Conservation (phyloP, 1,284 basidiomycete species). For the Ceratobasidium sp. region DNA sequence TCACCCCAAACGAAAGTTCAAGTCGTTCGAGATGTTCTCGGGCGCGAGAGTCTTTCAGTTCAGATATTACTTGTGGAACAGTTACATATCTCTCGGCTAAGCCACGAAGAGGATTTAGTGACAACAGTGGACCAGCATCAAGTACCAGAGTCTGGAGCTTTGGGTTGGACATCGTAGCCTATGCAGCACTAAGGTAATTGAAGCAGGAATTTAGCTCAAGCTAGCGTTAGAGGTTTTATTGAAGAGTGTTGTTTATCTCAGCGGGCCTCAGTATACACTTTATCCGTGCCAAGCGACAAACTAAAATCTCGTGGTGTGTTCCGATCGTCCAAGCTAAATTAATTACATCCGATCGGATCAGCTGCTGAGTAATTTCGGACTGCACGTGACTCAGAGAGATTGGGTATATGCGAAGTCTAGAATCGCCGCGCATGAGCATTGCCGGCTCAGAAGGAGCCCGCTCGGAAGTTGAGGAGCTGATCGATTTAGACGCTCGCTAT, state of each 20-base stretch:
- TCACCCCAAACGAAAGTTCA: slow-evolving; percentile 79
- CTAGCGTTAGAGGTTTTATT: not conserved
- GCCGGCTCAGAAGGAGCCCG: no score
- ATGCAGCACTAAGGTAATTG: not conserved
- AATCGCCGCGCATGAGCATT: no score
- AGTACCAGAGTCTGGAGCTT: slow-evolving; percentile 83
- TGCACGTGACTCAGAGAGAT: not conserved
- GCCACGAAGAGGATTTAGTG: slow-evolving; percentile 86
- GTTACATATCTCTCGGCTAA: slow-evolving; percentile 87
- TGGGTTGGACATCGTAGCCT: slow-evolving; percentile 47
- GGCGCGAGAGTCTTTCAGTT: slow-evolving; percentile 89
- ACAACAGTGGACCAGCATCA: slow-evolving; percentile 92
- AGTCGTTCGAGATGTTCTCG: slow-evolving; percentile 87
- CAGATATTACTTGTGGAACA: slow-evolving; percentile 89
- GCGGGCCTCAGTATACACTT: not conserved
- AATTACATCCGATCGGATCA: slow-evolving; percentile 43
- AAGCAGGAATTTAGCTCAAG: not conserved
- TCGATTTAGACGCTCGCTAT: not conserved
- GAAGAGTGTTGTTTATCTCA: not conserved
- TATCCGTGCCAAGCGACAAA: not conserved
- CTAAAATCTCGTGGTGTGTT: not conserved
- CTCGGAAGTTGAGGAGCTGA: no score
- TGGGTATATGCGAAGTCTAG: no score
- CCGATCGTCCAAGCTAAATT: slow-evolving; percentile 18
- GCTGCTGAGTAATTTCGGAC: slow-evolving; percentile 3